Base-by-base conservation (phyloP, 2,329 filamentous ascomycete species). In the Lachnellula willkommii region DNA sequence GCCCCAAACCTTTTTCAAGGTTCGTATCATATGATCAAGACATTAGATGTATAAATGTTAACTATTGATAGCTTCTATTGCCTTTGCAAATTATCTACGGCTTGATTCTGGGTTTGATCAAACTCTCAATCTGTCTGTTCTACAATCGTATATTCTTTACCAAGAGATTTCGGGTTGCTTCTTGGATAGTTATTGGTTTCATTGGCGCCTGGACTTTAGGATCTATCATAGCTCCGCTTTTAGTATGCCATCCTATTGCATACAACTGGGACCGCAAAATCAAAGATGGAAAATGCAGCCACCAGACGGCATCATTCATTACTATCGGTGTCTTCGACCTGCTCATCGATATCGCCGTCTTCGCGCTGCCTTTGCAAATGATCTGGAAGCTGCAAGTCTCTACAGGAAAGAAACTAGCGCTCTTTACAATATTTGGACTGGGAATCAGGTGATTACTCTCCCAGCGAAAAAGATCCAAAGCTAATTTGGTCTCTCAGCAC, bases 361-460 rank as follows among this genome's bases (percentile, higher is more conserved):
- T 72, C n/a, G 67, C 65, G 53, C 53, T 72, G 3, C 70, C 70
- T n/a, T 66, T 72, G 4, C 62, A 65, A 0, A 71, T 72, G 68
- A 69, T 72, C 1, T 57, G 69, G 11, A 64, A 66, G 26, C 62
- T 72, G 1, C 68, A 71, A 32, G 66, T 72, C n/a, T 46, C 45
- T 5, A 52, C 12, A 28, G 46, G 24, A 12, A 50, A 56, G 5
- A 53, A 46, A 15, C n/a, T 53, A 15, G 54, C 50, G 4, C 32
- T 56, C 2, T 53, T 49, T 20, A 14, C 36, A 11, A 47, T 56
- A 36, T 56, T 56, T 46, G 50, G 50, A 40, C 45, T 56, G 11
- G 54, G 54, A 9, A 24, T 52, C 39, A 52, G 48, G 54, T 55
- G 36, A 5, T 24, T 36, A 5, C 7, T 2, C 32, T 53, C 35